Evolutionary conservation across 441 rosid genomes (phyloP), one percentile per base, ranked within the genome.

Genomic region (Arabidopsis lyrata): DNA sequence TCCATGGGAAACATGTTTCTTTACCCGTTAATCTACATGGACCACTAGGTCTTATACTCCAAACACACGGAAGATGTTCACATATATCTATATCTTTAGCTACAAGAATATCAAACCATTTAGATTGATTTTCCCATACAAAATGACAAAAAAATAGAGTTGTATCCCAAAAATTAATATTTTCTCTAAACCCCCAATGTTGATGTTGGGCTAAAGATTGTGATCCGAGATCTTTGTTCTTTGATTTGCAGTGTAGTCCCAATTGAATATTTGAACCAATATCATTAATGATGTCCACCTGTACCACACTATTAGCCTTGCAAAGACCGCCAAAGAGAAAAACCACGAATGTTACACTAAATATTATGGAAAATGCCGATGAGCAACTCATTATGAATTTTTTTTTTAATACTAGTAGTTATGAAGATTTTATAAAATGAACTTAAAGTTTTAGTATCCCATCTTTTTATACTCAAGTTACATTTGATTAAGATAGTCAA

Each of bases 241-340:
- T 47, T 5, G 22, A 16, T 47, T 8, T 47, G 52, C 24, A 47
- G 2, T 8, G 52, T 47, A 47, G 24, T 16, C 10, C 24, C 52
- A 47, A 16, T 16, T 47, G 22, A 47, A 47, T 14, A 31, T 68
- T 55, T 55, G 20, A 53, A 55, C 32, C 63, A 31, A 55, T 55
- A 41, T 42, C 72, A 38, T 42, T 42, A 13, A 55, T 31, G 41
- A 68, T 68, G 12, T 54, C 63, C 5, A 29, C 29, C 0, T 15
- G 24, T 22, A 22, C 24, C 24, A 47, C 10, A 15, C 8, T 5
- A 4, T 13, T 13, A 47, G 24, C 20, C 50, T 3, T 5, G 5
- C 22, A 47, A 3, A 1, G 22, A 15, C 50, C 22, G 18, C 52
- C 24, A 47, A 47, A 16, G 22, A 47, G 52, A 47, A 16, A 3